phyloP scores from a whole-genome alignment of 2,329 filamentous ascomycete species.

The Clonostachys solani region DNA sequence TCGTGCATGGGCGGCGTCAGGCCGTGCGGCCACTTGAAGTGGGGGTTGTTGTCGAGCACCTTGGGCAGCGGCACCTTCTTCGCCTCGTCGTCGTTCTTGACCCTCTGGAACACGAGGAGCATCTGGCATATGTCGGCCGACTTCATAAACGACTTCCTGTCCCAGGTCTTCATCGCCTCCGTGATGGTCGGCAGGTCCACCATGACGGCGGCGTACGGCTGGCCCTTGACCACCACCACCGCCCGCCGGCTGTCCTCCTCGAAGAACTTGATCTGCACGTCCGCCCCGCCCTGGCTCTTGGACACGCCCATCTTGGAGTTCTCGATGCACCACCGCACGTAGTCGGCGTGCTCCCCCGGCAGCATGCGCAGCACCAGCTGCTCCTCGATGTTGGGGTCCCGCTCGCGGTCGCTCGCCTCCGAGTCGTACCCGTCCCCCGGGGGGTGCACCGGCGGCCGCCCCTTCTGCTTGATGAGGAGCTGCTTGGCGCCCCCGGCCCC shows the following conservation, averaged over 20 bases:
- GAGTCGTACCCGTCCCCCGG: constrained; percentile 93
- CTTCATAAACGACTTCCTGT: constrained; percentile 83
- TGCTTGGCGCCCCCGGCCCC: constrained; percentile 16
- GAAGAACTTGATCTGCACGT: constrained; percentile 78
- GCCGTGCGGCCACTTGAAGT: constrained; percentile 76
- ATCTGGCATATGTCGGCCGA: constrained; percentile 87
- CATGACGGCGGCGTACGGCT: constrained; percentile 71
- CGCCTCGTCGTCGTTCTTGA: constrained; percentile 63
- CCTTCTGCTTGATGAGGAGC: constrained; percentile 55
- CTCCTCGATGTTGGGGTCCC: constrained; percentile 83
- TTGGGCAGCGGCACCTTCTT: constrained; percentile 62
- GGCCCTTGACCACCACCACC: constrained; percentile 64
- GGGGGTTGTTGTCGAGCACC: constrained; percentile 56
- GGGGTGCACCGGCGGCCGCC: constrained; percentile 63
- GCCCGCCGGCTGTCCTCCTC: constrained; percentile 70
- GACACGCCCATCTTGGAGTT: constrained; percentile 72
- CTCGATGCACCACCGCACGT: constrained; percentile 70
- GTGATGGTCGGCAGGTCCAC: constrained; percentile 84
- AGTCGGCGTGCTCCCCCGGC: constrained; percentile 81
- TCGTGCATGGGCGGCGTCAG: constrained; percentile 86
- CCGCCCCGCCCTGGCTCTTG: constrained; percentile 61
- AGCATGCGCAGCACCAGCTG: constrained; percentile 87
- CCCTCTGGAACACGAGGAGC: constrained; percentile 70
- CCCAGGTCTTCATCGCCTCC: constrained; percentile 92
- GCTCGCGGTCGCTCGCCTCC: constrained; percentile 85